Base-by-base conservation (phyloP, 768 basidiomycete species). In the Russula griseocarnosa region DNA sequence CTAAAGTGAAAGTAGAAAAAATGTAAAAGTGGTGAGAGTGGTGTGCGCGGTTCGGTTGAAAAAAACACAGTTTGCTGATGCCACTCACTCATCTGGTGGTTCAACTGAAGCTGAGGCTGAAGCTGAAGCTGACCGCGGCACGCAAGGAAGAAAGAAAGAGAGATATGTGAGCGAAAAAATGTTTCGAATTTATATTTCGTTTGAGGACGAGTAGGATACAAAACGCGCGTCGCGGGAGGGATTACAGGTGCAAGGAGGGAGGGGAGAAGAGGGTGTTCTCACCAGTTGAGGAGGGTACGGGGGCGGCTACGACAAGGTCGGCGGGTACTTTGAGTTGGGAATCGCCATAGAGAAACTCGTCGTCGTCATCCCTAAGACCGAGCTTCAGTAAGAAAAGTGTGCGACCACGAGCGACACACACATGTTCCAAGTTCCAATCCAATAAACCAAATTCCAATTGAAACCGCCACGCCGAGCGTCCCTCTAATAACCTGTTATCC, bases 301-400 rank as follows among this genome's bases (percentile, higher is more conserved):
- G 81, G 73, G 64, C 80, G 73, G 63, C 80, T 74, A n/a, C 78
- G 76, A 66, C 20, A 36, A 58, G 49, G 51, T 49, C 18, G 42
- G 62, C 34, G 54, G 63, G 32, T 36, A 70, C 47, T 22, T 56
- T 63, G 62, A 61, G 63, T 47, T 65, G 63, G 56, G 67, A 58
- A 28, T 73, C 73, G 60, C 74, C 74, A 62, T 73, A 74, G 51
- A 73, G 69, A 66, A 70, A 73, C 63, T 75, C 74, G 66, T 76
- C 73, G 65, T 74, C 75, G 69, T 76, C 75, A 60, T 72, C 71
- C 69, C 70, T 72, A 55, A 34, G 44, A 52, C 28, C 26, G n/a
- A 32, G 14, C 38, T 61, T 63, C 58, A 66, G 66, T 58, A 51
- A 65, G 54, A 55, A 42, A 52, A n/a, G 36, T 52, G 14, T 38